These are phyloP conservation scores for Coemansia sp. DNA, from an alignment of 192 early-diverging fungal species.

Conservation along the genomic window DNA sequence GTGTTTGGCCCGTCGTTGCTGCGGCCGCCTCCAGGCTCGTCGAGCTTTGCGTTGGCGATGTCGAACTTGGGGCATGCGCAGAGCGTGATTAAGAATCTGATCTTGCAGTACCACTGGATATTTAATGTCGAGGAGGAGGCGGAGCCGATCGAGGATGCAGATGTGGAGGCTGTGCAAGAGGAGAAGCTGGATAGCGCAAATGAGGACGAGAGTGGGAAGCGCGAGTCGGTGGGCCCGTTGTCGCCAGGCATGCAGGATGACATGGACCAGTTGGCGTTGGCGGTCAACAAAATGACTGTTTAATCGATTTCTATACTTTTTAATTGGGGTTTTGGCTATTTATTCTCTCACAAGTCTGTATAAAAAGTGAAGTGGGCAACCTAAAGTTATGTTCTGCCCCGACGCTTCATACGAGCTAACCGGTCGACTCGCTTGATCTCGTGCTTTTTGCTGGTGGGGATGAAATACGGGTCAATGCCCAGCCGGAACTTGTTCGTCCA, in stretches of 20 bases:
- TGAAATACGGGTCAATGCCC: conserved; percentile 58
- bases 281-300: conserved; percentile 41
- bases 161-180: conserved; percentile 7
- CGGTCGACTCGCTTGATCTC: conserved; percentile 45
- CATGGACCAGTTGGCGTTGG: conserved; percentile 39
- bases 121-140: conserved; percentile 70
- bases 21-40: conserved; percentile 61
- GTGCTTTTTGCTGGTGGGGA: conserved; percentile 55
- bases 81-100: conserved; percentile 70
- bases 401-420: conserved; percentile 48
- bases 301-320: conserved; percentile 9
- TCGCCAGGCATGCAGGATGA: conserved; percentile 34
- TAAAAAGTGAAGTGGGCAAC: not conserved
- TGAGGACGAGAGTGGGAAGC: conserved; percentile 8
- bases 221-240: conserved; percentile 28
- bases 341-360: not conserved
- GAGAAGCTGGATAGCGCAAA: conserved; percentile 5
- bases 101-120: conserved; percentile 75
- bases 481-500: conserved; percentile 59
- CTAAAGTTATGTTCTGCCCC: conserved; percentile 14
- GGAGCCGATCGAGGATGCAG: conserved; percentile 47
- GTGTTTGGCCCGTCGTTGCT: conserved; percentile 95
- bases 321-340: not conserved
- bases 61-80: conserved; percentile 72
- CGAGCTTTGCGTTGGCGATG: conserved; percentile 67